Conservation (phyloP, 768 basidiomycete genomes). For the Phlebiopsis gigantea region DNA sequence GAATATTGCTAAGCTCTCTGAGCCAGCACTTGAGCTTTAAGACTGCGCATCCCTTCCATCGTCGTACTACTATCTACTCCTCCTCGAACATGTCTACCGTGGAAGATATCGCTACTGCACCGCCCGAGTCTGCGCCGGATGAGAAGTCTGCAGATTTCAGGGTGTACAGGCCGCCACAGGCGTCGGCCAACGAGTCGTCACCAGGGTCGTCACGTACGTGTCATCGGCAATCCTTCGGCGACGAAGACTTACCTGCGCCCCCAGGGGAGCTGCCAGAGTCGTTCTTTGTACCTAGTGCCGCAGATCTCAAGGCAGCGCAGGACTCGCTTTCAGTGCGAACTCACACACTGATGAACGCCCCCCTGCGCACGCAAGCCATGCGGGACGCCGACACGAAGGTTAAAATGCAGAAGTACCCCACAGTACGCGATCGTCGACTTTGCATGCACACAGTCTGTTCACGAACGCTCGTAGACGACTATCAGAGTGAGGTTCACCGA, state of each 20-base stretch:
- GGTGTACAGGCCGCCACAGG: slow-evolving; percentile 19
- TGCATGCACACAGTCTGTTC: neutral
- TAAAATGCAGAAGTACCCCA: slow-evolving; percentile 68
- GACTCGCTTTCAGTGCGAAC: slow-evolving; percentile 54
- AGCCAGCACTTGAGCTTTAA: slow-evolving; percentile 3
- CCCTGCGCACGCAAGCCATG: slow-evolving; percentile 57
- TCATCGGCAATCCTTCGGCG: neutral
- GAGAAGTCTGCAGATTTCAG: slow-evolving; percentile 9
- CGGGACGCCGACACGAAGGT: slow-evolving; percentile 58
- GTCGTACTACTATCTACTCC: neutral
- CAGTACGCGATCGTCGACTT: slow-evolving; percentile 35
- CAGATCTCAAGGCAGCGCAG: slow-evolving; percentile 69
- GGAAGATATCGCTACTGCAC: neutral
- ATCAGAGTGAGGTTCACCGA: slow-evolving; percentile 81
- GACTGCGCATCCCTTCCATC: neutral
- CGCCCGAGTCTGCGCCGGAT: neutral
- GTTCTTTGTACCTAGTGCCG: slow-evolving; percentile 66
- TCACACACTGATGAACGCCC: slow-evolving; percentile 61
- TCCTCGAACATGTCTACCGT: slow-evolving; percentile 5
- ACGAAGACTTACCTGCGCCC: neutral
- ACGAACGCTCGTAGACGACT: slow-evolving; percentile 48
- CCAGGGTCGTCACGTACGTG: slow-evolving; percentile 7
- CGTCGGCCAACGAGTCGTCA: slow-evolving; percentile 9
- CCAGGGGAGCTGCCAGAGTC: slow-evolving; percentile 59
- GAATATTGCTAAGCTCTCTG: slow-evolving; percentile 16